Conservation (phyloP, 352 stramenopile genomes). For the Globisporangium iwayamae region DNA sequence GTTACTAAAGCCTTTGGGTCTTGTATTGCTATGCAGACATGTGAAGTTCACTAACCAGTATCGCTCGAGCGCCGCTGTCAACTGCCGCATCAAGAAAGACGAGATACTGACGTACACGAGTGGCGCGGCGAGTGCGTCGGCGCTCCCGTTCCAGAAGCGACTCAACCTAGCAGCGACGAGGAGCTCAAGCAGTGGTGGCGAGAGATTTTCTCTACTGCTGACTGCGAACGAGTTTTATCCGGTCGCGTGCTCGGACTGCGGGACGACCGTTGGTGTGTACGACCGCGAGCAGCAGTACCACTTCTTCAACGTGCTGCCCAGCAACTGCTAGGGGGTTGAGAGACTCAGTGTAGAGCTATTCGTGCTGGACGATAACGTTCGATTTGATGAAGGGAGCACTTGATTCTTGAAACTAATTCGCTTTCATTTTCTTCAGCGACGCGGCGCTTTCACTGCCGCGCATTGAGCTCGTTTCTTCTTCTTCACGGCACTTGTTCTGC, state of each 20-base stretch:
- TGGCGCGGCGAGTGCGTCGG: slow-evolving; percentile 16
- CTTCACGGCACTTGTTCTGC: no score
- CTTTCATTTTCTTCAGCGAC: slow-evolving; percentile 3
- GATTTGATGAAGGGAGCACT: neutral
- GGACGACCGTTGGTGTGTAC: slow-evolving; percentile 68
- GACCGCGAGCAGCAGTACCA: slow-evolving; percentile 59
- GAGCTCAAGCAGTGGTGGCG: slow-evolving; percentile 13
- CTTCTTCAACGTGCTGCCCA: slow-evolving; percentile 79
- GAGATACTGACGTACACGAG: slow-evolving; percentile 61
- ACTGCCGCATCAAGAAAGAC: slow-evolving; percentile 69
- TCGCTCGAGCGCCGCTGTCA: slow-evolving; percentile 51
- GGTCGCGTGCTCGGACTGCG: slow-evolving; percentile 71
- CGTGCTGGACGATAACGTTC: no score
- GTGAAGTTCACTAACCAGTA: slow-evolving; percentile 71
- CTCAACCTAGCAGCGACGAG: slow-evolving; percentile 20
- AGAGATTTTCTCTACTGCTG: slow-evolving; percentile 28
- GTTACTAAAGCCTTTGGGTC: neutral
- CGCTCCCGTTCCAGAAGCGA: slow-evolving; percentile 38
- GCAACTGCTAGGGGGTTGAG: slow-evolving; percentile 31
- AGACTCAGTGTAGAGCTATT: no score
- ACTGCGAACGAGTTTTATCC: slow-evolving; percentile 59
- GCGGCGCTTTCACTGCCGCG: no score
- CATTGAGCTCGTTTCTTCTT: no score
- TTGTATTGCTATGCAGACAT: slow-evolving; percentile 29
- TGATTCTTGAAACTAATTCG: neutral